These are phyloP conservation scores for Amauroascus verrucosus DNA, from an alignment of 2,329 filamentous ascomycete species.

Conservation along the genomic window DNA sequence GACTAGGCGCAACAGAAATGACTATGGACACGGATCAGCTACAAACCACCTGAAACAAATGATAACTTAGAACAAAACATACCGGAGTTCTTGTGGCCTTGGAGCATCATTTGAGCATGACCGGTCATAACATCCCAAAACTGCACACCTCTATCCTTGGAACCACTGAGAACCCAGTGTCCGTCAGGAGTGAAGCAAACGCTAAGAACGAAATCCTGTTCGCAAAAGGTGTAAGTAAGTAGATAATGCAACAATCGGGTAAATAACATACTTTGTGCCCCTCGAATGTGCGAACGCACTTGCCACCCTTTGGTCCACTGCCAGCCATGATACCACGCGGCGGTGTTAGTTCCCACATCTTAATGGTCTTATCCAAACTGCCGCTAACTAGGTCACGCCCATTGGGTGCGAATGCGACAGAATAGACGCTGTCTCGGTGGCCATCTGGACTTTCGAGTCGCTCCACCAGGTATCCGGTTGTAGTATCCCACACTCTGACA, in stretches of 20 bases:
- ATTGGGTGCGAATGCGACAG: conserved; percentile 88
- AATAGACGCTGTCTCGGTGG: conserved; percentile 95
- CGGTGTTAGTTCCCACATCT: conserved; percentile 91
- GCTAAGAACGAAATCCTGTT: conserved; percentile 85
- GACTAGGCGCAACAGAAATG: conserved; percentile 92
- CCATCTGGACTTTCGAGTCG: conserved; percentile 86
- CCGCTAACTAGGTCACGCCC: conserved; percentile 89
- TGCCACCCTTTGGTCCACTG: conserved; percentile 67
- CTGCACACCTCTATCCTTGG: conserved; percentile 93
- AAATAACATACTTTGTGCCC: conserved; percentile 65
- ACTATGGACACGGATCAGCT: conserved; percentile 41
- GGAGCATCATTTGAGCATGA: conserved; percentile 92
- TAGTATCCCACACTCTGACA: conserved; percentile 91
- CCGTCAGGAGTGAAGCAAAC: conserved; percentile 92
- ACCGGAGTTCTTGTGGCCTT: conserved; percentile 94
- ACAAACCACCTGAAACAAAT: neutral
- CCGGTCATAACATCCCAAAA: conserved; percentile 97
- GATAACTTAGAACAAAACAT: conserved; percentile 22
- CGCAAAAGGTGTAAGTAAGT: conserved; percentile 15
- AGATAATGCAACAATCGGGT: conserved; percentile 2
- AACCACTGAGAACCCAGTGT: conserved; percentile 92
- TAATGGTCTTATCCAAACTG: conserved; percentile 94
- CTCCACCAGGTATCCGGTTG: conserved; percentile 75
- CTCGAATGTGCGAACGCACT: conserved; percentile 94
- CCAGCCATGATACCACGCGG: conserved; percentile 56